Base-by-base conservation (phyloP, 768 basidiomycete genomes). In the Psilocybe azurescens region DNA sequence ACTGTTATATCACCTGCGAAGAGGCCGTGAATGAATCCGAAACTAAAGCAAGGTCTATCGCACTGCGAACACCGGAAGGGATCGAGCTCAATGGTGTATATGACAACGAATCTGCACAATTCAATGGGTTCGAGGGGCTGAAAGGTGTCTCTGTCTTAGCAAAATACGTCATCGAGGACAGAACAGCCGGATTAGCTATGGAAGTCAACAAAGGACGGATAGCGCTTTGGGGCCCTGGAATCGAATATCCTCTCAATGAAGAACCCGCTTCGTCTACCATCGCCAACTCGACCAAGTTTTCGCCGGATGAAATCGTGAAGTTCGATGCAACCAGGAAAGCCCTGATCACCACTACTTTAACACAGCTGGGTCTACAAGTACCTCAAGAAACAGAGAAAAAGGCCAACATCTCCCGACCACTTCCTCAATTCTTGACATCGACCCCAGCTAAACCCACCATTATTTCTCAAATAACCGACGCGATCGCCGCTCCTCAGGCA, bases 341-440 rank as follows among this genome's bases (percentile, higher is more conserved):
- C 9, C 67, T 80, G 30, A 60, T 83, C 16, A 69, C 67, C 39
- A 61, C 62, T n/a, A 77, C 75, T 16, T 66, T 83, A 7, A 53
- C 67, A n/a, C 62, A 69, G 5, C 67, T 81, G 9, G 78, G 77
- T 1, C 73, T 79, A 24, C 67, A 77, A 7, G 75, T 86, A 7
- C 86, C 87, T 1, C 66, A 77, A 53, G 66, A 74, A 46, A 67
- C 78, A 56, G 61, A 78, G 56, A 59, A 60, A 29, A 60, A 56
- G n/a, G 64, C 53, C 56, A 58, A 69, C 61, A 67, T 79, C 56
- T 62, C 70, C 13, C 70, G 72, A 48, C 83, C 88, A 14, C 83
- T 88, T 10, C 90, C 90, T 1, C 86, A 87, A 65, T 85, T 87
- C 70, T 78, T 87, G 48, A 75, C 80, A n/a, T 82, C 82, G 1